Evolutionary conservation across 208 protist species (phyloP).

Genomic region (Herpetomonas tarakana): DNA sequence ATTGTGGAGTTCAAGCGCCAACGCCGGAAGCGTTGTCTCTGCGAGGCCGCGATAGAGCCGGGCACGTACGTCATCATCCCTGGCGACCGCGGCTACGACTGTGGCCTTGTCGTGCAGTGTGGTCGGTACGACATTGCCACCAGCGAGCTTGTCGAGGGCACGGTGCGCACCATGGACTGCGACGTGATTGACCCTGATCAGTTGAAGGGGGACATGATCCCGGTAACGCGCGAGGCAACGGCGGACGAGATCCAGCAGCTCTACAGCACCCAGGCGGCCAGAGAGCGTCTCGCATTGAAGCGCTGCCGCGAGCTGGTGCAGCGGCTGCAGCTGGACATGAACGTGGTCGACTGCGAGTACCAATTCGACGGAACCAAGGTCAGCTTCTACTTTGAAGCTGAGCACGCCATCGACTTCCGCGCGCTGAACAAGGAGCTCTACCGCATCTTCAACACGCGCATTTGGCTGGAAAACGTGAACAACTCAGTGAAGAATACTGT

Average conservation of each 20-base stretch:
- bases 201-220: constrained; percentile 25
- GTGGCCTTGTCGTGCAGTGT: constrained; percentile 68
- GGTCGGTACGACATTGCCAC: constrained; percentile 29
- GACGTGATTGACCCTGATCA: constrained; percentile 18
- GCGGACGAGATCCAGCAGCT: constrained; percentile 59
- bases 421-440: constrained; percentile 75
- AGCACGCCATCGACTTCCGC: constrained; percentile 68
- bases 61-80: constrained; percentile 78
- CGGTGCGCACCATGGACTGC: constrained; percentile 15
- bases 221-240: constrained; percentile 58
- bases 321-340: constrained; percentile 55
- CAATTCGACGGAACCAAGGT: constrained; percentile 90
- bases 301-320: constrained; percentile 55
- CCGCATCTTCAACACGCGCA: constrained; percentile 80
- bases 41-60: constrained; percentile 16
- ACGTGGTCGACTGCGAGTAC: constrained; percentile 84
- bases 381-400: constrained; percentile 84
- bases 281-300: constrained; percentile 66
- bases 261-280: constrained; percentile 48
- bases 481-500: constrained; percentile 37
- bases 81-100: constrained; percentile 78
- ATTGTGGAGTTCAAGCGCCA: constrained; percentile 85
- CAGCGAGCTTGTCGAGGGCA: constrained; percentile 10
- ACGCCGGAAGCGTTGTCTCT: constrained; percentile 45
- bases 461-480: constrained; percentile 90